Conservation (phyloP, 441 rosid genomes). For the Croton setiger region DNA sequence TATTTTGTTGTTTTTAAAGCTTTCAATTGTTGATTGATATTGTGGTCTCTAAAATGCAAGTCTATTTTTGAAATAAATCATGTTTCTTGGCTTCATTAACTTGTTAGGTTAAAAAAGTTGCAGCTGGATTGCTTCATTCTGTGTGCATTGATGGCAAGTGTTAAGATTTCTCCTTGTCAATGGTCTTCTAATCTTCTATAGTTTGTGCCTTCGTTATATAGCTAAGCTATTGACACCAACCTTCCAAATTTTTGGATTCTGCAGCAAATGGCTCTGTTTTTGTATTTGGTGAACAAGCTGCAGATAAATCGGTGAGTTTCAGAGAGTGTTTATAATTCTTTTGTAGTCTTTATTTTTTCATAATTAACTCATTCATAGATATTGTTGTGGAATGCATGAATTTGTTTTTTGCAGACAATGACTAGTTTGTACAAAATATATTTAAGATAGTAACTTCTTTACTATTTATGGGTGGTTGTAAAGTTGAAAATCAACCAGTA, state of each 20-base stretch:
- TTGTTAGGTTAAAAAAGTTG: constrained; percentile 61
- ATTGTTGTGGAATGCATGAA: too few species aligned
- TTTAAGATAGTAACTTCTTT: too few species aligned
- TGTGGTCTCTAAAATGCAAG: constrained; percentile 10
- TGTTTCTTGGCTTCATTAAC: constrained; percentile 20
- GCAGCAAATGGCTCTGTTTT: constrained; percentile 80
- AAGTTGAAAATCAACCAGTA: not conserved
- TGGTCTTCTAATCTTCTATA: not conserved
- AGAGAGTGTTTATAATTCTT: constrained; percentile 2
- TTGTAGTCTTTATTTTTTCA: not conserved
- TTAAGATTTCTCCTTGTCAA: constrained; percentile 15
- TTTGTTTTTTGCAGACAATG: not conserved
- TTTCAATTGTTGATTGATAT: constrained; percentile 20
- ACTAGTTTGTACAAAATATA: too few species aligned
- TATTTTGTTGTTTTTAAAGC: constrained; percentile 25
- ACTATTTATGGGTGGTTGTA: not conserved
- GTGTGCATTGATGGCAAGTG: constrained; percentile 78
- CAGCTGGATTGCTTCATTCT: constrained; percentile 93
- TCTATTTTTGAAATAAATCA: constrained; percentile 18
- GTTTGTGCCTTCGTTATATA: not conserved
- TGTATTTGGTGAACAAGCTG: constrained; percentile 74
- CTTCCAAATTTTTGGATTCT: constrained; percentile 28
- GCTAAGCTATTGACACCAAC: constrained; percentile 15
- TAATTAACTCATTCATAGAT: too few species aligned
- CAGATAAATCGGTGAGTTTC: constrained; percentile 45